Percentiles rank a stretch among this genome's conserved stretches.
These are phyloP conservation scores for Lepiota brunneoincarnata DNA, from an alignment of 768 basidiomycete genomes.

Conservation along the genomic window DNA sequence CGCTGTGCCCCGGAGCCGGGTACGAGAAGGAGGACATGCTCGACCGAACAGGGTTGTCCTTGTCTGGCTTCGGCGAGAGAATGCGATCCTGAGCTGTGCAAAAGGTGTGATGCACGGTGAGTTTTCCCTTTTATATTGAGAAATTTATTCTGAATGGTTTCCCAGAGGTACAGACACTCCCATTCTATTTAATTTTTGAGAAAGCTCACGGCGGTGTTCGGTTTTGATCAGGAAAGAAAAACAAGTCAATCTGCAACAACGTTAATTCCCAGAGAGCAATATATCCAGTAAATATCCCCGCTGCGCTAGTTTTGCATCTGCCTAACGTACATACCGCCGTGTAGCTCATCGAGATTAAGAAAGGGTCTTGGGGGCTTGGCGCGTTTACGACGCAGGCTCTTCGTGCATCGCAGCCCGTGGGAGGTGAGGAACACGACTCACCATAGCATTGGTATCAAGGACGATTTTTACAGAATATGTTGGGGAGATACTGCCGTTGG, in stretches of 20 bases:
- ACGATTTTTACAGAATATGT: conserved; percentile 49
- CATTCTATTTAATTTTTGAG: background rate
- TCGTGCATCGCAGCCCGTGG: conserved; percentile 6
- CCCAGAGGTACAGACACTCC: conserved; percentile 43
- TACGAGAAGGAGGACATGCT: conserved; percentile 14
- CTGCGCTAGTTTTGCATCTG: background rate
- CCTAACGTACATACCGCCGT: background rate
- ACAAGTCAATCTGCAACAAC: conserved; percentile 46
- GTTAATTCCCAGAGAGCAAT: conserved; percentile 41
- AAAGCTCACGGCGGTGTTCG: conserved; percentile 1
- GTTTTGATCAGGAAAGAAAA: conserved; percentile 38
- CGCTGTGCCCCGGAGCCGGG: conserved; percentile 29
- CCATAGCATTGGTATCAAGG: background rate
- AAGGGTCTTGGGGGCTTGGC: conserved; percentile 9
- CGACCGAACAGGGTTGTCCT: conserved; percentile 41
- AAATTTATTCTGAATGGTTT: conserved; percentile 49
- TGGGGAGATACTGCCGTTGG: conserved; percentile 28
- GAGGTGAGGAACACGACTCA: conserved; percentile 14
- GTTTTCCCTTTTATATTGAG: conserved; percentile 19
- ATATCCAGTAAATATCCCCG: conserved; percentile 38
- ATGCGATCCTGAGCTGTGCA: conserved; percentile 69
- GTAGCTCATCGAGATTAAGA: background rate
- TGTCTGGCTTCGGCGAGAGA: conserved; percentile 52
- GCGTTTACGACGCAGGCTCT: conserved; percentile 1
- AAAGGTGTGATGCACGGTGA: conserved; percentile 47